Base-by-base conservation (phyloP, 164 flowering plant genomes). In the Macadamia tetraphylla region DNA sequence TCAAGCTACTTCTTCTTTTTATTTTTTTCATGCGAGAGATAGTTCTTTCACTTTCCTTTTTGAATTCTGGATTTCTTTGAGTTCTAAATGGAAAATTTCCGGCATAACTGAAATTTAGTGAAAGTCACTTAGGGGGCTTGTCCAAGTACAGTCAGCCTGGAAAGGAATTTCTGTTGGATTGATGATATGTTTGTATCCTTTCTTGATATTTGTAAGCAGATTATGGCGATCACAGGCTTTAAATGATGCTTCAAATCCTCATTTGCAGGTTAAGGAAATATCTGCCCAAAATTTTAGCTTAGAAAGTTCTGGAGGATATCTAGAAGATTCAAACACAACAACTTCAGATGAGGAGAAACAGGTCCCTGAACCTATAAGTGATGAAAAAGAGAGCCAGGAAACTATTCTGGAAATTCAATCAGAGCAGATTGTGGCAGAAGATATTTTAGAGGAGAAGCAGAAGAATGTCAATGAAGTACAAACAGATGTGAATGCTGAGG, bases 221-320 rank as follows among this genome's bases (percentile, higher is more conserved):
- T 35, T 35, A 35, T 35, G 40, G 40, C 0, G 5, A 35, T 2
- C 3, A 35, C 5, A 35, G 40, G 18, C 29, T 6, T 29, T 9
- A 18, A 63, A 43, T 31, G 51, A 52, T 7, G 43, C 68, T 62
- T 58, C 61, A 67, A 65, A 60, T 17, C 70, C 66, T 44, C 46
- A 42, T 52, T 74, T 81, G 70, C 84, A 93, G 97, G 73, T 81
- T 43, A 88, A 82, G 77, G 89, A 66, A 46, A 92, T 79, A 75
- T 70, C 83, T 48, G 48, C 62, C 29, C 86, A 80, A 67, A 76
- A 64, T 69, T 52, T 55, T 32, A 73, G 71, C 73, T 29, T 70
- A 57, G 75, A 73, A 71, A 80, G 79, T 74, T 66, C 87, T 67
- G 87, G 84, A 51, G 87, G 63, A 51, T 71, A 87, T 74, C 74